These are phyloP conservation scores for Hypoxylon sp. DNA, from an alignment of 2,329 filamentous ascomycete genomes.

Conservation along the genomic window DNA sequence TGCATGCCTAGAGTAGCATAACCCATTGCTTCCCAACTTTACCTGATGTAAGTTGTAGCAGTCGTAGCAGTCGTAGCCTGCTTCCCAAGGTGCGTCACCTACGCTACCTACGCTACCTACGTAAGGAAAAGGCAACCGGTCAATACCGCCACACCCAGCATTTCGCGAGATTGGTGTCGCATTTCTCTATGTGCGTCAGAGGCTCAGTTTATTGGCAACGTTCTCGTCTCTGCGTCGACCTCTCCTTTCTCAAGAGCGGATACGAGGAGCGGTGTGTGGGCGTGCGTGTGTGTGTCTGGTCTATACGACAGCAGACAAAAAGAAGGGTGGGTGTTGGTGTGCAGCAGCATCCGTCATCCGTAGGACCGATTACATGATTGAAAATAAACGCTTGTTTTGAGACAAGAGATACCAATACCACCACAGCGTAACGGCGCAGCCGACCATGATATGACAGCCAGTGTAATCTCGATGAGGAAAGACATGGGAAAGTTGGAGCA, in stretches of 20 bases:
- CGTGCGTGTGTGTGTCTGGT: background rate
- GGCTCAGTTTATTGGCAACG: background rate
- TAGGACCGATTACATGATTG: constrained; percentile 14
- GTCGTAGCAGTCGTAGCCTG: background rate
- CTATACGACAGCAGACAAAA: background rate
- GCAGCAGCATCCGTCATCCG: constrained; percentile 6
- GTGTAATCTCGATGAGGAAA: background rate
- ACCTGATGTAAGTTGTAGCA: background rate
- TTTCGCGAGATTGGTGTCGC: background rate
- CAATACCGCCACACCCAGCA: constrained; percentile 7
- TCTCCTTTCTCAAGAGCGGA: background rate
- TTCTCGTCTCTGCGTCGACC: background rate
- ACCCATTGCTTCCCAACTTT: background rate
- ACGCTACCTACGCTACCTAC: background rate
- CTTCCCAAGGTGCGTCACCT: background rate
- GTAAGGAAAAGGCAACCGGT: background rate
- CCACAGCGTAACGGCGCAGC: background rate
- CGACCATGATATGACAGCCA: background rate
- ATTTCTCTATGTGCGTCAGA: background rate
- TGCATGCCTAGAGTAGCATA: background rate
- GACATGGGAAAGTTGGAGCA: background rate
- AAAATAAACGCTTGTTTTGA: constrained; percentile 20
- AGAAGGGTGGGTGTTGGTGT: background rate
- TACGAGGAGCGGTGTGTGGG: constrained; percentile 20
- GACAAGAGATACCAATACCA: background rate